A percentile compares a stretch with the other conserved stretches of the same genome.
Evolutionary conservation across 768 basidiomycete genomes (phyloP).

Genomic region (Boletus rubroflammeus): DNA sequence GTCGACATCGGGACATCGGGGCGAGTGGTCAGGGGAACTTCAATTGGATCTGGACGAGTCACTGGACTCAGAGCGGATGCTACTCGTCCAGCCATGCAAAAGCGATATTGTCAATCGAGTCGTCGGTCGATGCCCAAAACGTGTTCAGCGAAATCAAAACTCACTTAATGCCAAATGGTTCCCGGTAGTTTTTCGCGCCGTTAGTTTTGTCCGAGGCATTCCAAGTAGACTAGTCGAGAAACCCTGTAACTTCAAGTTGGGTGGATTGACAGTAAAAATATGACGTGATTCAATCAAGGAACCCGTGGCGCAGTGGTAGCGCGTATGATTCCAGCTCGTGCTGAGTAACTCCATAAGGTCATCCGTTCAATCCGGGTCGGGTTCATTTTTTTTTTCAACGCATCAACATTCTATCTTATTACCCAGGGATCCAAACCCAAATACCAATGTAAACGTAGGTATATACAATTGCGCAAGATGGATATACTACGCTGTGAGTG

Average conservation of each 20-base stretch:
- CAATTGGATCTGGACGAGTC: background rate
- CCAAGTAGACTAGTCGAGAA: background rate
- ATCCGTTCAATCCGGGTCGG: constrained; percentile 46
- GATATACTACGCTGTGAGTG: constrained; percentile 11
- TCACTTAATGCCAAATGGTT: constrained; percentile 5
- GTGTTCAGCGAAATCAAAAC: background rate
- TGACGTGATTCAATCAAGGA: background rate
- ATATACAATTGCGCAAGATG: constrained; percentile 4
- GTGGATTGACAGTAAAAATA: background rate
- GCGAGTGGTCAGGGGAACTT: background rate
- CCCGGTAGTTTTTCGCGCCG: constrained; percentile 21
- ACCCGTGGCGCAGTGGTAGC: constrained; percentile 40
- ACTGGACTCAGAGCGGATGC: background rate
- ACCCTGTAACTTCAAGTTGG: too few species aligned
- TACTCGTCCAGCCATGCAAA: background rate
- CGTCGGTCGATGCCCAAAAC: background rate
- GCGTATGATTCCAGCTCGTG: constrained; percentile 37
- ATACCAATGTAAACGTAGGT: constrained; percentile 7
- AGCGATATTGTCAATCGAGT: background rate
- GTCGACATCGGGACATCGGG: background rate
- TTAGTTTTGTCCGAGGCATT: constrained; percentile 15
- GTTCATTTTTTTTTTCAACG: constrained; percentile 30
- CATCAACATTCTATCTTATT: background rate
- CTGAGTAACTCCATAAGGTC: constrained; percentile 38
- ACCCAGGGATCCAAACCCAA: background rate